Evolutionary conservation across 306 rosid species (phyloP), one percentile per base, ranked within the genome.

Genomic region (Parietaria judaica): DNA sequence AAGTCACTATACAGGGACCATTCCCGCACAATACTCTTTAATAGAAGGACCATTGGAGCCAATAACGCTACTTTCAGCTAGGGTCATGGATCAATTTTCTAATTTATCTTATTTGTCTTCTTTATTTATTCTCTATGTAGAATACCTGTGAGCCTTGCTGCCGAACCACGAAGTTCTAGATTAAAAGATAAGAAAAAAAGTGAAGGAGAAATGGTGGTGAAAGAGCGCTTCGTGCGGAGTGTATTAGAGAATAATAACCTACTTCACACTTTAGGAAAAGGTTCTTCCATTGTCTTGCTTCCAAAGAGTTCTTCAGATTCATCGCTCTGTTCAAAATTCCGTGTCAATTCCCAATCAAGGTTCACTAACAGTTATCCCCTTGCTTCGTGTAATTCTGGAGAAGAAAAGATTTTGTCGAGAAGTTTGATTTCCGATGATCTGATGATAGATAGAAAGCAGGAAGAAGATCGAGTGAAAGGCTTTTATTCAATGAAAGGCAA

Each of bases 161-260:
- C 80, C 54, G 90, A 73, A 73, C 99, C 99, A 70, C 83, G 95
- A 54, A 94, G 99, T 73, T 94, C 95, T 67, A 83, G 97, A 58
- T 90, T 94, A 64, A 94, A 89, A 76, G 94, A 88, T 70, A 94
- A 84, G 81, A 94, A 70, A 69, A 94, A 71, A 77, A 79, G 94
- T 64, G 99, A 94, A 89, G 97, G 99, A 61, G 99, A 86, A 51
- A 70, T 86, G 31, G 83, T 94, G 65, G 83, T 94, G 58, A 94
- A 94, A 76, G 94, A 89, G 78, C 70, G 82, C 57, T 94, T 94
- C 77, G 97, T 83, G 57, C 95, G 79, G 65, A 76, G 82, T 55
- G 83, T 89, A 23, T 60, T 81, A 53, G 83, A 72, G 75, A 94
- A 86, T 73, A 89, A 94, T 72, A 79, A 82, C 63, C 67, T 94